Base-by-base conservation (phyloP, 2,329 filamentous ascomycete species). In the Aspergillus flavus region DNA sequence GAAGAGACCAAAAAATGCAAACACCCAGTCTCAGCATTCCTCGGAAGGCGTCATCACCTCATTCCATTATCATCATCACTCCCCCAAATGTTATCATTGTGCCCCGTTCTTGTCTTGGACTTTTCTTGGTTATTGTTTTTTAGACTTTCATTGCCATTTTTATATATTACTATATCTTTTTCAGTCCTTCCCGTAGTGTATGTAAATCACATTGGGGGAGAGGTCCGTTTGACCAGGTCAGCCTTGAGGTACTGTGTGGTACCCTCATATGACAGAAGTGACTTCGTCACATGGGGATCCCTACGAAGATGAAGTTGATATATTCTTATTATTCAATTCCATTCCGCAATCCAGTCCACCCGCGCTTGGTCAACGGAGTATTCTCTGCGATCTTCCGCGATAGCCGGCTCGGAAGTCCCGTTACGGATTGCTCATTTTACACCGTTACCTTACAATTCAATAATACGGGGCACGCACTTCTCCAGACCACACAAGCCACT, bases 401-500 rank as follows among this genome's bases (percentile, higher is more conserved):
- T 71, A 70, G 68, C 69, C 69, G 69, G 68, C 32, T 61, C 57
- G 59, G 55, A 61, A 61, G 45, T 61, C 55, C 48, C 16, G 36
- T 58, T 62, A 57, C 45, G 55, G 41, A 56, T 63, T 65, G 54
- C 46, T 67, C 61, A 62, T 46, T 45, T 36, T 59, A 66, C 59
- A 30, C 59, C 54, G 56, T 58, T 57, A 61, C 58, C 52, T 26
- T 45, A 39, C 34, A 28, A 26, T 36, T 54, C 57, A 46, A 43
- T 45, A 62, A 62, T 63, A 70, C 64, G 64, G 66, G 62, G 60
- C 67, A 70, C 68, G 68, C 67, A 70, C 68, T 68, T 67, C 64
- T 68, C 66, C 63, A 65, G 67, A 59, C 61, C 62, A 65, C 63
- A 66, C 68, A 66, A 39, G 66, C 68, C 65, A 68, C 64, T 69